Evolutionary conservation across 2,329 filamentous ascomycete genomes (phyloP).

Genomic region (Peltaster fructicola): DNA sequence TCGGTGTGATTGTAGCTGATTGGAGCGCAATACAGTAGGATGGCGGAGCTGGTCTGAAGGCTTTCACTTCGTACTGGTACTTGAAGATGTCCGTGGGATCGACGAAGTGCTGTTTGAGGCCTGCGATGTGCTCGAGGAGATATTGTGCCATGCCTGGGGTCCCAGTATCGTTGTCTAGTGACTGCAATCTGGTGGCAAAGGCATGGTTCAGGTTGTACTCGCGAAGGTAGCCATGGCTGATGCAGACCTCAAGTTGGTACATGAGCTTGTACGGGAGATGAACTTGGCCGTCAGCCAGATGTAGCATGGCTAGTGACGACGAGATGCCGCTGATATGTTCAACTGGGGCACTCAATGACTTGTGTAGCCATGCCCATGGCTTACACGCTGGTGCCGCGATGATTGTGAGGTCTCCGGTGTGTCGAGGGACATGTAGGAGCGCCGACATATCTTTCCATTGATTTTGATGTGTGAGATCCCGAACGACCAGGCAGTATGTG

Average conservation of each 20-base stretch:
- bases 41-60: conserved; percentile 25
- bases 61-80: conserved; percentile 22
- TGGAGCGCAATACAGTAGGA: conserved; percentile 58
- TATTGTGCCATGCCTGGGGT: conserved; percentile 31
- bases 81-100: conserved; percentile 58
- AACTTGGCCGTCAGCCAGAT: conserved; percentile 5
- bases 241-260: conserved; percentile 84
- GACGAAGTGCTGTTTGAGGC: conserved; percentile 42
- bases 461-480: no score
- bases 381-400: no score
- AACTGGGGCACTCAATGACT: no score
- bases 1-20: conserved; percentile 68
- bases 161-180: background rate
- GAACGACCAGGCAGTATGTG: no score
- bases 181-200: conserved; percentile 1
- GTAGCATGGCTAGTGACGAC: conserved; percentile 5
- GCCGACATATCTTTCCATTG: no score
- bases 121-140: conserved; percentile 57
- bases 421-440: no score
- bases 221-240: conserved; percentile 61
- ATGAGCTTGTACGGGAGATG: conserved; percentile 46
- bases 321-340: no score
- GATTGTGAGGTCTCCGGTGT: no score
- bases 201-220: conserved; percentile 41
- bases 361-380: no score